Conservation (phyloP, 176 grass and related monocot species). For the Echinochloa phyllopogon region DNA sequence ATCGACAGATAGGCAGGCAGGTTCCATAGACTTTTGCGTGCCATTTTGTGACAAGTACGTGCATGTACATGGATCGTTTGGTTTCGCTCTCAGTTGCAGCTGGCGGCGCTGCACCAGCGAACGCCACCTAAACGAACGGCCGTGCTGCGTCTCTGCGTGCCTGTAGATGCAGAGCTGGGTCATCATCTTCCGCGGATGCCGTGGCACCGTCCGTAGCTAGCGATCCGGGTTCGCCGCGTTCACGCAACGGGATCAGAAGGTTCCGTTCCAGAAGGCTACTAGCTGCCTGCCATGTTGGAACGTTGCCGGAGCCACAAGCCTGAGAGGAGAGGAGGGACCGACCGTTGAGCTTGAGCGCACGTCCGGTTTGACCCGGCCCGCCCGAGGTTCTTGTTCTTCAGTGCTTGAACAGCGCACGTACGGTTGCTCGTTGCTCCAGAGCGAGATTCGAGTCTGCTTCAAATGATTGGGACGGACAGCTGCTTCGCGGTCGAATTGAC, state of each 20-base stretch:
- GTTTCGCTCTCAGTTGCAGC: background rate
- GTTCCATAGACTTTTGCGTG: background rate
- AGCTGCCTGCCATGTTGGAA: background rate
- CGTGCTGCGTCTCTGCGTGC: background rate
- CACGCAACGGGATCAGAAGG: background rate
- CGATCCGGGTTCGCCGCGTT: background rate
- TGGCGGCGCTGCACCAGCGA: background rate
- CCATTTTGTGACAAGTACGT: background rate
- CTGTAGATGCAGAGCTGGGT: background rate
- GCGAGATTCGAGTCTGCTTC: background rate
- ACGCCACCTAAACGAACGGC: background rate
- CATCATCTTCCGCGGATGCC: background rate
- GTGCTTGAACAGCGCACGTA: background rate
- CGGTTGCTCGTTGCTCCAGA: too few relatives aligned
- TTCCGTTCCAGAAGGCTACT: background rate
- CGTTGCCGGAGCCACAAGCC: background rate
- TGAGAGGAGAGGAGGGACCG: background rate
- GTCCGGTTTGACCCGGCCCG: background rate
- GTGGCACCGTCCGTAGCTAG: background rate
- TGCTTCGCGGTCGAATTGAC: background rate
- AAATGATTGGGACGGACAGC: background rate
- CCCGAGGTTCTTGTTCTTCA: background rate
- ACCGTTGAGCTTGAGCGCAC: background rate
- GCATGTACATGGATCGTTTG: background rate
- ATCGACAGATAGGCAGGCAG: background rate